phyloP scores from a whole-genome alignment of 177 flowering plant species.

The Vitis hybrid region DNA sequence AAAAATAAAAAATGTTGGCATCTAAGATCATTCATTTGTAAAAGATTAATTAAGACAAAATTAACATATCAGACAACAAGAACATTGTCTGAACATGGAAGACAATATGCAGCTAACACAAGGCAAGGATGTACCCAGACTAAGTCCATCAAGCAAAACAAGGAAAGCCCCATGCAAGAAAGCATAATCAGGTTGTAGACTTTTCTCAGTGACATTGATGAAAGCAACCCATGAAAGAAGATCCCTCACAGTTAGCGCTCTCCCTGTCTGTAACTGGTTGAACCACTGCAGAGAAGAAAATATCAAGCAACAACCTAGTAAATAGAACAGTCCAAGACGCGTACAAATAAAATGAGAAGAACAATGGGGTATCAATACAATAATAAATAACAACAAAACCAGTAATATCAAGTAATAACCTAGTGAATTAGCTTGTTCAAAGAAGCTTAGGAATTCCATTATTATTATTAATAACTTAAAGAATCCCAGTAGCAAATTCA shows the following conservation, averaged over 20 bases:
- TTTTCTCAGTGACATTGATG: slow-evolving; percentile 46
- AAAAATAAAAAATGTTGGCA: not conserved
- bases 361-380: too few relatives aligned
- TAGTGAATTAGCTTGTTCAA: not conserved
- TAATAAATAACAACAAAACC: too few relatives aligned
- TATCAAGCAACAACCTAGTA: not conserved
- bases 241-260: slow-evolving; percentile 88
- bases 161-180: slow-evolving; percentile 88
- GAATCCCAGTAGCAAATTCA: too few relatives aligned
- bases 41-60: not conserved
- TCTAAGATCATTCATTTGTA: too few relatives aligned
- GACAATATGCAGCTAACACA: not conserved
- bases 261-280: slow-evolving; percentile 59
- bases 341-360: not conserved
- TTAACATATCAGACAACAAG: too few relatives aligned
- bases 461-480: too few relatives aligned
- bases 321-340: not conserved
- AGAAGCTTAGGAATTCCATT: not conserved
- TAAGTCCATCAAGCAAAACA: slow-evolving; percentile 91
- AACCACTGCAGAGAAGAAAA: slow-evolving; percentile 66
- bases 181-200: slow-evolving; percentile 54
- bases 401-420: not conserved
- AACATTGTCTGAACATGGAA: too few relatives aligned
- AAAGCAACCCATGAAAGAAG: slow-evolving; percentile 90
- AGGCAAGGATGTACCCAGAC: slow-evolving; percentile 54